Evolutionary conservation across 75 land plant species (phyloP), one percentile per base, ranked within the genome.

Genomic region (Pinus albicaulis): DNA sequence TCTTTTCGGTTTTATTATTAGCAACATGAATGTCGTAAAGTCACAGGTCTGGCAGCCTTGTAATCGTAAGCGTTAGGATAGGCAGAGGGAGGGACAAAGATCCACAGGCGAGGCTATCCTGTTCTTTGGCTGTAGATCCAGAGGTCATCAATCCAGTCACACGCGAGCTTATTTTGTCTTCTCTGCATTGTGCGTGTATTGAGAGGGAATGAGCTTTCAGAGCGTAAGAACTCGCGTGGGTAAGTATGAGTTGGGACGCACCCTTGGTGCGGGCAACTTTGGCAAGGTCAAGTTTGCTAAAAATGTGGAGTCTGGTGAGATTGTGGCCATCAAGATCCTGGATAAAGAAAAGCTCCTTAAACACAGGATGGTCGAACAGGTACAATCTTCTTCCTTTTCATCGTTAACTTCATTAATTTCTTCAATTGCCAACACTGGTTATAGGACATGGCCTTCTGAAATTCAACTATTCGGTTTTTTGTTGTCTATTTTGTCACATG

Each of bases 331-430:
- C 61, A 93, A 93, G 79, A 79, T 91, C 19, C 78, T 89, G 41
- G 89, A 91, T 73, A 91, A 89, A 74, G 90, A 88, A 74, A 92
- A 92, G 82, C 86, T 93, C 74, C 89, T 92, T 56, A 89, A 89
- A 76, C 83, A 91, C 78, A 87, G 92, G 78, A 81, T 93, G 86
- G 92, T 89, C 75, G 96, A 93, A 74, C 95, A 88, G 93, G 95
- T 92, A 48, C 53, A 48, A 48, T 48, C 53, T 48, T 48, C 53
- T 48, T 48, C 53, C 53, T 48, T 48, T 10, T 48, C 53, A 48
- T 48, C 53, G 11, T 48, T 48, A 48, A 48, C 53, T 48, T 48
- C 53, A 48, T 48, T 48, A 10, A 48, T 48, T 48, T 48, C 12
- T 48, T 8, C 53, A 48, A 48, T 48, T 48, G 11, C 53, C 53